phyloP scores from a whole-genome alignment of 2,329 filamentous ascomycete genomes.

The Pestalotiopsis sp. region DNA sequence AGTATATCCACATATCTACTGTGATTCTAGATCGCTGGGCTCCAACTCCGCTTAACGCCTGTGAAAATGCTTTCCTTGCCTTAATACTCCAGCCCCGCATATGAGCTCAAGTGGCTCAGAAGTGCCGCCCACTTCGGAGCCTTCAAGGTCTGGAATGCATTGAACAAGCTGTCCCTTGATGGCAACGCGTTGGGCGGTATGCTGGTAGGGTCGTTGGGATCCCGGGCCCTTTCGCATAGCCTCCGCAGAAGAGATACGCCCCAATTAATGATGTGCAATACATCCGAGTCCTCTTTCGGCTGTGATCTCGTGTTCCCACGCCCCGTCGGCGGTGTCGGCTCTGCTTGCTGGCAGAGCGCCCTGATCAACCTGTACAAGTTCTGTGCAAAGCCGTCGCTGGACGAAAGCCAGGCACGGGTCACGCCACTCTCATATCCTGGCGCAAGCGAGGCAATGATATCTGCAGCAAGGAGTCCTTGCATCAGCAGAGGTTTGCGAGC shows the following conservation, averaged over 20 bases:
- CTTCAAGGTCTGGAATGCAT: conserved; percentile 64
- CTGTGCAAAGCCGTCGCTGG: conserved; percentile 80
- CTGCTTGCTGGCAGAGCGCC: conserved; percentile 67
- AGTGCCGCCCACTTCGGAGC: conserved; percentile 65
- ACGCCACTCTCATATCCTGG: conserved; percentile 73
- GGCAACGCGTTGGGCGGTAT: conserved; percentile 67
- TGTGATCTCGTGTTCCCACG: conserved; percentile 33
- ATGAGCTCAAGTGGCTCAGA: conserved; percentile 69
- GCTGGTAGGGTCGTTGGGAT: conserved; percentile 53
- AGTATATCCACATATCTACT: conserved; percentile 9
- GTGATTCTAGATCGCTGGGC: conserved; percentile 7
- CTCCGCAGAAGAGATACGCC: conserved; percentile 70
- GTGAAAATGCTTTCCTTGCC: background rate
- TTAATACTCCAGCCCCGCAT: conserved; percentile 44
- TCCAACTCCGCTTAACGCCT: conserved; percentile 6
- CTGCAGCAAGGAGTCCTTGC: conserved; percentile 88
- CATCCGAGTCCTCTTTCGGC: conserved; percentile 50
- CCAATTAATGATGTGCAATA: conserved; percentile 67
- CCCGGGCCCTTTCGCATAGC: conserved; percentile 68
- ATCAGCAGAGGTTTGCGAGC: conserved; percentile 86
- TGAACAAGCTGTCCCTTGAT: conserved; percentile 67
- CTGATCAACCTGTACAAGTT: conserved; percentile 78
- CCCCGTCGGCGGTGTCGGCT: conserved; percentile 46
- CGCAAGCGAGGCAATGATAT: conserved; percentile 79
- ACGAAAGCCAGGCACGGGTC: conserved; percentile 79